Evolutionary conservation across 176 grass and related monocot species (phyloP), one percentile per base, ranked within the genome.

Genomic region (bread wheat (Triticum aestivum)): DNA sequence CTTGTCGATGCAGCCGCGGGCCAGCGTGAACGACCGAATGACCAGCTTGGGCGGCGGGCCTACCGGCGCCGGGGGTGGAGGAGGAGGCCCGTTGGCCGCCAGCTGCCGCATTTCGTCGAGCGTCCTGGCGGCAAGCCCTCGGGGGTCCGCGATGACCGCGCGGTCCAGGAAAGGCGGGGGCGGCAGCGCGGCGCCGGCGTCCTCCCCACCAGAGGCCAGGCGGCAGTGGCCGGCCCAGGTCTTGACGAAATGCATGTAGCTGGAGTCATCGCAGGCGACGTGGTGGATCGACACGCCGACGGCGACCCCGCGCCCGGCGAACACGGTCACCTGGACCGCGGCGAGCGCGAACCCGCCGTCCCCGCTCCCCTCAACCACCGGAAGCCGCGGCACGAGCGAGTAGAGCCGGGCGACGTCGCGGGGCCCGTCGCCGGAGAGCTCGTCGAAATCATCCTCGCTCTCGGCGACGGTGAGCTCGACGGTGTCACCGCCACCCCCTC

Each of bases 221-320:
- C 71, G 82, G 73, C 92, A 92, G 38, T 84, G 68, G 2, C 41
- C 85, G 7, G 95, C 91, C 92, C 93, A 94, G 3, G 94, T 87
- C 90, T 91, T 94, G 0, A 99, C 73, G 88, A 99, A 99, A 82
- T 99, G 94, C 84, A 87, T 93, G 86, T 87, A 99, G 85, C 97
- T 99, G 7, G 93, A 96, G 23, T 99, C 97, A 66, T 99, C 97
- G 18, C 97, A 96, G 34, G 88, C 94, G 8, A 94, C 97, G 23
- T 99, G 97, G 87, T 99, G 97, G 37, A 99, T 89, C 9, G 94
- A 88, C 14, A 99, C 73, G 54, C 97, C 97, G 38, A 99, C 8
- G 14, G 86, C 79, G 49, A 99, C 2, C 14, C 94, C 97, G 17
- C 69, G 84, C 3, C 63, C 29, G 4, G 97, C 37, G 76, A 99